Percentiles rank a stretch among this genome's conserved stretches.
Conservation (phyloP, 208 protist species). For the Sergeia podlipaevii region DNA sequence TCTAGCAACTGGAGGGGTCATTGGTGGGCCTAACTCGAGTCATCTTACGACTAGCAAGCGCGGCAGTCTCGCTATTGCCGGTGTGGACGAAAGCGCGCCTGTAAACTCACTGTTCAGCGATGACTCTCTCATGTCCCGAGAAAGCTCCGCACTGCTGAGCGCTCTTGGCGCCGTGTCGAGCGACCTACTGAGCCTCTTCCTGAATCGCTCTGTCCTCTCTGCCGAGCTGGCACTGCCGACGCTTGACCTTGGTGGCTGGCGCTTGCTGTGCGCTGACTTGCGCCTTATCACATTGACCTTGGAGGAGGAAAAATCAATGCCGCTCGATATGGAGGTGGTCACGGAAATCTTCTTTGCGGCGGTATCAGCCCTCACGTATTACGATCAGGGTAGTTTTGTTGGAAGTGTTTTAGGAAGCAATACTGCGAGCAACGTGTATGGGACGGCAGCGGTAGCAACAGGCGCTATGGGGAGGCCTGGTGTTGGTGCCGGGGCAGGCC, state of each 20-base stretch:
- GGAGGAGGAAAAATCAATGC: slow-evolving; percentile 1
- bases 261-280: slow-evolving; percentile 68
- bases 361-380: slow-evolving; percentile 5
- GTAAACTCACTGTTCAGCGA: slow-evolving; percentile 3
- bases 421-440: too few species aligned
- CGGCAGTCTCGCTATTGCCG: background rate
- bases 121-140: slow-evolving; percentile 11
- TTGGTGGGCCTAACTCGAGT: background rate
- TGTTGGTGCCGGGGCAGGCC: too few species aligned
- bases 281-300: slow-evolving; percentile 30
- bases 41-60: background rate
- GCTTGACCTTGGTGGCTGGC: slow-evolving; percentile 76
- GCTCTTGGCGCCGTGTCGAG: slow-evolving; percentile 18
- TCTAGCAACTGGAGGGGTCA: background rate
- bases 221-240: slow-evolving; percentile 64
- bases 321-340: slow-evolving; percentile 45
- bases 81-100: background rate
- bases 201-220: slow-evolving; percentile 41
- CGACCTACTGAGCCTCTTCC: slow-evolving; percentile 71
- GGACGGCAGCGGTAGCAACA: too few species aligned
- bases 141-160: slow-evolving; percentile 21
- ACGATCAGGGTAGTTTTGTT: background rate
- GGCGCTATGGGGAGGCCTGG: too few species aligned
- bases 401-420: too few species aligned
- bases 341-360: slow-evolving; percentile 54